phyloP scores from a whole-genome alignment of 2,329 filamentous ascomycete genomes.

The Claviceps sp. region DNA sequence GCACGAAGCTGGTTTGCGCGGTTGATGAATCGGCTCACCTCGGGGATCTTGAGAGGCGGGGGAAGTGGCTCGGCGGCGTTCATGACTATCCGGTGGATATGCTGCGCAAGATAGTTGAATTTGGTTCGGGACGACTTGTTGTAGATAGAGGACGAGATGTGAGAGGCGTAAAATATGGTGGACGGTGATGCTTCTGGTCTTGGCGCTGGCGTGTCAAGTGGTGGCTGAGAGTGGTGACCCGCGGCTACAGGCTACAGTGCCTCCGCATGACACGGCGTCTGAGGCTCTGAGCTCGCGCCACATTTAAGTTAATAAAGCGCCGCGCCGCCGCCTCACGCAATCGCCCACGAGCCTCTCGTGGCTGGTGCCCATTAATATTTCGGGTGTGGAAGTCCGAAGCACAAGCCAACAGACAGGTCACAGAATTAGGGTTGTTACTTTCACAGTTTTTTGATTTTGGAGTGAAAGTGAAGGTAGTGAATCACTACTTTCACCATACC shows the following conservation, averaged over 20 bases:
- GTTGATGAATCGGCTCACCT: slow-evolving; percentile 71
- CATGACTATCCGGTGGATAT: slow-evolving; percentile 7
- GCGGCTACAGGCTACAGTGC: no score
- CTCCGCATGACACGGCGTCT: no score
- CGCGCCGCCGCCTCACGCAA: no score
- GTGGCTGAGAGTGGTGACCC: no score
- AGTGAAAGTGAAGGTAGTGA: no score
- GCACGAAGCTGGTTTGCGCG: slow-evolving; percentile 74
- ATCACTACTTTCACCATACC: no score
- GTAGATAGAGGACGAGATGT: not conserved
- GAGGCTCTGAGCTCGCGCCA: slow-evolving; percentile 1
- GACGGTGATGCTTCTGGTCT: no score
- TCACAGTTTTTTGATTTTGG: no score
- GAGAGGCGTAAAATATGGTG: no score
- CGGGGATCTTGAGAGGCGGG: slow-evolving; percentile 53
- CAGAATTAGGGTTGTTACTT: no score
- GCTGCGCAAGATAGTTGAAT: not conserved
- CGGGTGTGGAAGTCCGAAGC: not conserved
- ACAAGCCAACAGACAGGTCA: no score
- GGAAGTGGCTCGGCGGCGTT: slow-evolving; percentile 48
- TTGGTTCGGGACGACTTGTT: not conserved
- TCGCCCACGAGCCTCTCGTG: not conserved
- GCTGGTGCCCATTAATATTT: not conserved
- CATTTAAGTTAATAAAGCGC: not conserved
- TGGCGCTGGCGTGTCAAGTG: no score